A percentile compares a stretch with the other conserved stretches of the same genome.
These are phyloP conservation scores for Populus hybrid DNA, from an alignment of 441 rosid genomes.

Conservation along the genomic window DNA sequence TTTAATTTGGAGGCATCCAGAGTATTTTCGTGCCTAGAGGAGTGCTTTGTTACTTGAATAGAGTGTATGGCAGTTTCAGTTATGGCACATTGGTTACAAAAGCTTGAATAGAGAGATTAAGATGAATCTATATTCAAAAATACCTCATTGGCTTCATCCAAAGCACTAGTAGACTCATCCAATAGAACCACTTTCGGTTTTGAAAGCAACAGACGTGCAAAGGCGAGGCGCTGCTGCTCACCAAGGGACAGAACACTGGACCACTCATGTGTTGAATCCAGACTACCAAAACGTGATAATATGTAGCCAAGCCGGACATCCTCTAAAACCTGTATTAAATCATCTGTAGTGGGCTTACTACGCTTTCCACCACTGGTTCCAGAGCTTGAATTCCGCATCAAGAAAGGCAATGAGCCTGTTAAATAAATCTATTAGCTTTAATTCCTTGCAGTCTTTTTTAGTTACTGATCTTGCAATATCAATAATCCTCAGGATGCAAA, in stretches of 20 bases:
- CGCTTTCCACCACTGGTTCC: constrained; percentile 27
- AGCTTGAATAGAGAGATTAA: background rate
- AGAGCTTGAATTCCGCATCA: constrained; percentile 27
- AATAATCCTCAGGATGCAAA: background rate
- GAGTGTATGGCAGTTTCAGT: background rate
- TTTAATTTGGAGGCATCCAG: background rate
- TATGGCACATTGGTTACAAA: background rate
- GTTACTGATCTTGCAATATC: background rate
- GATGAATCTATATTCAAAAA: constrained; percentile 3
- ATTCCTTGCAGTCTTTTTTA: background rate
- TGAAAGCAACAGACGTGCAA: constrained; percentile 82
- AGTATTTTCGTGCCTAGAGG: background rate
- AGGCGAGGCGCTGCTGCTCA: constrained; percentile 94
- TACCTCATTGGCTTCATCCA: constrained; percentile 95
- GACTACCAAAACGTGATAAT: constrained; percentile 60
- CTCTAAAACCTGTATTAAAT: constrained; percentile 56
- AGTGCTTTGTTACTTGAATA: background rate
- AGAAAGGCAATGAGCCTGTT: constrained; percentile 50
- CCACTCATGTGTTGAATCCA: constrained; percentile 77
- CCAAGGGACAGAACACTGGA: constrained; percentile 96
- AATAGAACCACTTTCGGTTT: constrained; percentile 78
- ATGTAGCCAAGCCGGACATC: constrained; percentile 71
- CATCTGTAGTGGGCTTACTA: constrained; percentile 61
- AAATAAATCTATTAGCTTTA: constrained; percentile 11
- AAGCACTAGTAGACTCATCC: constrained; percentile 93